These are phyloP conservation scores for Cornus kousa DNA, from an alignment of 148 eudicot species.

Conservation along the genomic window DNA sequence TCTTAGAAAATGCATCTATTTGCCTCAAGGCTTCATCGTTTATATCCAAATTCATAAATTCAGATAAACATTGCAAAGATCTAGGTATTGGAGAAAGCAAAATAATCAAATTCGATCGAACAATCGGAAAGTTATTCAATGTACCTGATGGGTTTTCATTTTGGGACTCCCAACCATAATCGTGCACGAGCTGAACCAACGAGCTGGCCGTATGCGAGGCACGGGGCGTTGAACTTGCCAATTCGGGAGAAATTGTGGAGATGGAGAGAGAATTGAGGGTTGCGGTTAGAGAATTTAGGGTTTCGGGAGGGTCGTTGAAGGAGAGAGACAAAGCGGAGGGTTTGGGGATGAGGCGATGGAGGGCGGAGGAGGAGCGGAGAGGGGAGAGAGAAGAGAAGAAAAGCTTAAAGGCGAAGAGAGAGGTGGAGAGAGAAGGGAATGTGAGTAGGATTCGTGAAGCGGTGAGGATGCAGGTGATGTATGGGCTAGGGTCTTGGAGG, in stretches of 20 bases:
- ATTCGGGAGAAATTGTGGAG: constrained; percentile 5
- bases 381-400: constrained; percentile 84
- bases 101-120: constrained; percentile 68
- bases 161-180: constrained; percentile 57
- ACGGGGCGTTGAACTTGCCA: constrained; percentile 3
- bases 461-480: constrained; percentile 41
- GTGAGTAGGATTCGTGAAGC: constrained; percentile 34
- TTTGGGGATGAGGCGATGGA: constrained; percentile 34
- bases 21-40: constrained; percentile 20
- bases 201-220: constrained; percentile 38
- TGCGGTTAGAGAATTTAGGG: constrained; percentile 35
- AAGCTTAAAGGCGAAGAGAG: constrained; percentile 68
- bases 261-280: constrained; percentile 33
- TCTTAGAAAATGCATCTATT: constrained; percentile 24
- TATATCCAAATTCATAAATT: constrained; percentile 33
- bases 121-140: constrained; percentile 6
- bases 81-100: constrained; percentile 58
- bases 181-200: constrained; percentile 54
- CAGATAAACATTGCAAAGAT: constrained; percentile 31
- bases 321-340: constrained; percentile 36
- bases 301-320: constrained; percentile 39
- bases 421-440: constrained; percentile 49
- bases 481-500: constrained; percentile 36
- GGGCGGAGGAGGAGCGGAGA: constrained; percentile 50
- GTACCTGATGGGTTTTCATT: constrained; percentile 27